These are phyloP conservation scores for Aaosphaeria pasadenensis DNA, from an alignment of 2,329 filamentous ascomycete genomes.

Conservation along the genomic window DNA sequence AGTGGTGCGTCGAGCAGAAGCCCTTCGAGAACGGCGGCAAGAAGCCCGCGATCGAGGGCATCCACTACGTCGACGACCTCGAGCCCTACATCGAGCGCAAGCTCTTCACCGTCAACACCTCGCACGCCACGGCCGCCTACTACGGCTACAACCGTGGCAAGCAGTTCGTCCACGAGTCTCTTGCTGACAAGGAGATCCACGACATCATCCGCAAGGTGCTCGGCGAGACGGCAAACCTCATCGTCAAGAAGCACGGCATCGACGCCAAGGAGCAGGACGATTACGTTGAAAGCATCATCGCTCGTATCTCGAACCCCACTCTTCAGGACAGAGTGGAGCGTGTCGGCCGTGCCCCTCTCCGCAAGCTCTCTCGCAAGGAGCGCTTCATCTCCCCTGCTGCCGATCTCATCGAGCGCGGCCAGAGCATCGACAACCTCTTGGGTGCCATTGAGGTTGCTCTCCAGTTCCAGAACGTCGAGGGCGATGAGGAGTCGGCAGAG, in stretches of 20 bases:
- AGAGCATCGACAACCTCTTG: conserved; percentile 70
- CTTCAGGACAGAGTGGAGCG: conserved; percentile 92
- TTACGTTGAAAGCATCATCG: conserved; percentile 90
- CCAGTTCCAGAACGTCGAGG: conserved; percentile 91
- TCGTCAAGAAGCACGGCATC: conserved; percentile 84
- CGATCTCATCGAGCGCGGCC: conserved; percentile 78
- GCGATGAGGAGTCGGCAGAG: conserved; percentile 84
- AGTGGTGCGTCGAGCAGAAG: conserved; percentile 92
- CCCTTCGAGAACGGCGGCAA: conserved; percentile 70
- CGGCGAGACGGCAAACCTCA: conserved; percentile 80
- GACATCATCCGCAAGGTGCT: conserved; percentile 76
- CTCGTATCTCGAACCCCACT: conserved; percentile 88
- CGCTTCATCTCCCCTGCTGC: conserved; percentile 91
- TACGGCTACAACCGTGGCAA: conserved; percentile 8
- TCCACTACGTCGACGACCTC: conserved; percentile 91
- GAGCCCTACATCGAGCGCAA: conserved; percentile 98
- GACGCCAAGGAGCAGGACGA: conserved; percentile 69
- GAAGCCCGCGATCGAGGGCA: conserved; percentile 75
- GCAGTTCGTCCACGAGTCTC: conserved; percentile 84
- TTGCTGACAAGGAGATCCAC: conserved; percentile 77
- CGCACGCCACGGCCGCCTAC: conserved; percentile 95
- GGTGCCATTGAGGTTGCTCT: conserved; percentile 87
- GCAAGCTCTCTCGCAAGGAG: conserved; percentile 93
- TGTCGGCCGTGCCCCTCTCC: conserved; percentile 88
- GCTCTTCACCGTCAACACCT: conserved; percentile 98